Evolutionary conservation across 257 asterid species (phyloP).

Genomic region (Ballota nigra): DNA sequence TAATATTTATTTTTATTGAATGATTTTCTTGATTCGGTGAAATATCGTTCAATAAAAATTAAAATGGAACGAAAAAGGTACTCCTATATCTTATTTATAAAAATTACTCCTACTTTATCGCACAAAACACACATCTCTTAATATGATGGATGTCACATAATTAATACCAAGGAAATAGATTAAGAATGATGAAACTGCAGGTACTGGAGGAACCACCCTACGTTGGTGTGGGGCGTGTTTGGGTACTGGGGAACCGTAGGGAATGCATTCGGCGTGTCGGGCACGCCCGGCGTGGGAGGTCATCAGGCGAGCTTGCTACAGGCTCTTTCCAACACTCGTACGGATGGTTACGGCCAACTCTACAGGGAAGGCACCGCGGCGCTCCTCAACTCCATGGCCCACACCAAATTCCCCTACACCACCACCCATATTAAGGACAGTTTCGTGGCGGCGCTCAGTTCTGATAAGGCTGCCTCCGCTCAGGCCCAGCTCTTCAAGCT

Average conservation of each 20-base stretch:
- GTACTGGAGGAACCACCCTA: constrained; percentile 62
- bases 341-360: constrained; percentile 69
- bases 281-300: constrained; percentile 43
- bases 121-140: too few relatives aligned
- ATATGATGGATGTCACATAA: too few relatives aligned
- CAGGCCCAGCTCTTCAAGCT: constrained; percentile 73
- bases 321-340: constrained; percentile 64
- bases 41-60: too few relatives aligned
- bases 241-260: constrained; percentile 60
- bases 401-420: constrained; percentile 55
- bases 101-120: too few relatives aligned
- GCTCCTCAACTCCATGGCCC: constrained; percentile 69
- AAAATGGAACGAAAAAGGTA: too few relatives aligned
- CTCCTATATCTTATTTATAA: too few relatives aligned
- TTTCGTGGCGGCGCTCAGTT: constrained; percentile 56
- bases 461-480: constrained; percentile 68
- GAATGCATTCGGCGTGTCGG: constrained; percentile 38
- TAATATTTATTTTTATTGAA: too few relatives aligned
- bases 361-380: constrained; percentile 93
- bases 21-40: too few relatives aligned
- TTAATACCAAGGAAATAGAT: too few relatives aligned
- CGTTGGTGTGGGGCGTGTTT: constrained; percentile 43
- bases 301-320: constrained; percentile 46
- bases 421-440: constrained; percentile 59
- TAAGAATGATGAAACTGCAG: too few relatives aligned